phyloP scores from a whole-genome alignment of 305 asterid species.

The Fraxinus latifolia region DNA sequence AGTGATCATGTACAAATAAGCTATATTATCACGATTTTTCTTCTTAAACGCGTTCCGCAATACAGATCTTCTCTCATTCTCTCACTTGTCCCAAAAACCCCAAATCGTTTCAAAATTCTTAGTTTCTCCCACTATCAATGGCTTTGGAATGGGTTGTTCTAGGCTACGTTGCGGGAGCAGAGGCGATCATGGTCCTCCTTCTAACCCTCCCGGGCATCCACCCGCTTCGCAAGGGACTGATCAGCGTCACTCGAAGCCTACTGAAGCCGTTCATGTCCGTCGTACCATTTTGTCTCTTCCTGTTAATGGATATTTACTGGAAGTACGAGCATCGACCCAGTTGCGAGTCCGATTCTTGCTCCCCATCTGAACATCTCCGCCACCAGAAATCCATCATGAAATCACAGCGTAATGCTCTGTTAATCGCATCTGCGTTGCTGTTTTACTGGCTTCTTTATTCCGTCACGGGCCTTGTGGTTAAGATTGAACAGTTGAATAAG shows the following conservation, averaged over 20 bases:
- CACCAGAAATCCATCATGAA: not conserved
- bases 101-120: not conserved
- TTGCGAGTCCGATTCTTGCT: constrained; percentile 65
- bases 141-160: constrained; percentile 91
- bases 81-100: not conserved
- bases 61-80: not conserved
- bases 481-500: constrained; percentile 64
- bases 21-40: not conserved
- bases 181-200: constrained; percentile 80
- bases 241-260: constrained; percentile 66
- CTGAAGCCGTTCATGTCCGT: constrained; percentile 78
- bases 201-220: constrained; percentile 70
- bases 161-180: constrained; percentile 88
- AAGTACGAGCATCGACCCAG: constrained; percentile 81
- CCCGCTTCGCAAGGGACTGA: constrained; percentile 72
- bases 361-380: not conserved
- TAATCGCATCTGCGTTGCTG: constrained; percentile 69
- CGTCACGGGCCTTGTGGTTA: constrained; percentile 70
- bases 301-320: constrained; percentile 86
- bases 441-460: constrained; percentile 86
- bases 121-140: constrained; percentile 36
- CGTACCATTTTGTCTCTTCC: constrained; percentile 83
- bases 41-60: not conserved
- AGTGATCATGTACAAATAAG: not conserved
- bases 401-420: constrained; percentile 33